Conservation (phyloP, 2,329 filamentous ascomycete species). For the Beauveria brongniartii region DNA sequence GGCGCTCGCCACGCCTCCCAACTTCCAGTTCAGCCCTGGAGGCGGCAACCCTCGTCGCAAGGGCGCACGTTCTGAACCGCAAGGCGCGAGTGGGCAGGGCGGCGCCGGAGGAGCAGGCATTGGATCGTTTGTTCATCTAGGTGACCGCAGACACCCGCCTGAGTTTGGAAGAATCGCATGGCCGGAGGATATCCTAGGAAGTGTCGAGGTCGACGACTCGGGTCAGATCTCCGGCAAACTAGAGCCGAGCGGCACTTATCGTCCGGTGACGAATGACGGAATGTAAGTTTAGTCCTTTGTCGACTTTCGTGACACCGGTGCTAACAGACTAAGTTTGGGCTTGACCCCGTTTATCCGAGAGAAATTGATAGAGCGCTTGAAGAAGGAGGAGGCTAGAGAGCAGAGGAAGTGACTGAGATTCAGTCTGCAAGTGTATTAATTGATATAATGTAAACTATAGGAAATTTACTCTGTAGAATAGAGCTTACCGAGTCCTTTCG, state of each 20-base stretch:
- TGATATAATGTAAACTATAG: not conserved
- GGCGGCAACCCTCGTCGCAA: constrained; percentile 40
- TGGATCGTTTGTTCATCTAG: constrained; percentile 58
- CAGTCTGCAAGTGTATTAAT: not conserved
- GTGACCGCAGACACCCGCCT: constrained; percentile 54
- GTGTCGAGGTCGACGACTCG: constrained; percentile 51
- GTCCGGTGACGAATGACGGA: constrained; percentile 56
- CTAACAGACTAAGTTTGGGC: constrained; percentile 36
- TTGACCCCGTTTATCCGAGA: constrained; percentile 44
- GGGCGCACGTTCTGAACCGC: constrained; percentile 20
- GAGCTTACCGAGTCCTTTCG: not conserved
- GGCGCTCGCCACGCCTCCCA: constrained; percentile 52
- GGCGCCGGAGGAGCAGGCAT: constrained; percentile 51
- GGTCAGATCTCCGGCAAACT: constrained; percentile 52
- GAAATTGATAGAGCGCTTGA: constrained; percentile 43
- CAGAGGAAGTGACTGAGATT: not conserved
- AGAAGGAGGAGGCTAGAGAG: constrained; percentile 35
- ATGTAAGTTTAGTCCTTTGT: constrained; percentile 43
- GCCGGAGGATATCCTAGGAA: constrained; percentile 63
- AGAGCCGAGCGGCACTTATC: constrained; percentile 54
- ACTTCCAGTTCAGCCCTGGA: constrained; percentile 42
- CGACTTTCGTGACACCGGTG: not conserved
- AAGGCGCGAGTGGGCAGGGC: constrained; percentile 51
- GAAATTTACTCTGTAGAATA: not conserved
- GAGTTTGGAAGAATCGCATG: constrained; percentile 61